phyloP scores from a whole-genome alignment of 352 stramenopile genomes.

The Thalassiosira livingstoniorum region DNA sequence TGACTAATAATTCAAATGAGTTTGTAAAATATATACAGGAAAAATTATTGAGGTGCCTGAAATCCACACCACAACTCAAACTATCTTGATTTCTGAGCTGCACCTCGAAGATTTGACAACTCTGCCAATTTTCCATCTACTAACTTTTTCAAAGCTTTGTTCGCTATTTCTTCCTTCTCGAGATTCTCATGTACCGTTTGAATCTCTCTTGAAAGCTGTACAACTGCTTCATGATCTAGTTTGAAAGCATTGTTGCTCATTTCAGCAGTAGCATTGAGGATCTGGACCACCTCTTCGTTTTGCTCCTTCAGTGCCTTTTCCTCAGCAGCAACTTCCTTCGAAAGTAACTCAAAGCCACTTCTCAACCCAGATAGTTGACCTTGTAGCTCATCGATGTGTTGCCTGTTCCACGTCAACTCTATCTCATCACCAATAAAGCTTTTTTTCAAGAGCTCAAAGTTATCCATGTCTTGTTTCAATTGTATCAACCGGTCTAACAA shows the following conservation, averaged over 20 bases:
- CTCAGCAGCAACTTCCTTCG: constrained; percentile 8
- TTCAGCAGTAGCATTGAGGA: background rate
- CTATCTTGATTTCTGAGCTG: too few species aligned
- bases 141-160: constrained; percentile 16
- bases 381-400: constrained; percentile 32
- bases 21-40: too few species aligned
- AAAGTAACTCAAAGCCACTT: constrained; percentile 4
- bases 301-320: constrained; percentile 16
- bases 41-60: too few species aligned
- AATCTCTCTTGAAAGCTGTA: constrained; percentile 4
- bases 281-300: constrained; percentile 8
- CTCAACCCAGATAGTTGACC: background rate
- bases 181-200: background rate
- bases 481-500: constrained; percentile 16
- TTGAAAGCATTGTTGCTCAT: background rate
- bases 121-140: constrained; percentile 20
- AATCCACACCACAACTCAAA: too few species aligned
- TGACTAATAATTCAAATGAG: too few species aligned
- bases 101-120: background rate
- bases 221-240: constrained; percentile 12
- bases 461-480: constrained; percentile 27
- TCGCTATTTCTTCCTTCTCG: constrained; percentile 12
- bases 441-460: constrained; percentile 28
- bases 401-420: constrained; percentile 23
- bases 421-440: constrained; percentile 19